Base-by-base conservation (phyloP, 2,329 filamentous ascomycete species). In the Daldinia sp. region DNA sequence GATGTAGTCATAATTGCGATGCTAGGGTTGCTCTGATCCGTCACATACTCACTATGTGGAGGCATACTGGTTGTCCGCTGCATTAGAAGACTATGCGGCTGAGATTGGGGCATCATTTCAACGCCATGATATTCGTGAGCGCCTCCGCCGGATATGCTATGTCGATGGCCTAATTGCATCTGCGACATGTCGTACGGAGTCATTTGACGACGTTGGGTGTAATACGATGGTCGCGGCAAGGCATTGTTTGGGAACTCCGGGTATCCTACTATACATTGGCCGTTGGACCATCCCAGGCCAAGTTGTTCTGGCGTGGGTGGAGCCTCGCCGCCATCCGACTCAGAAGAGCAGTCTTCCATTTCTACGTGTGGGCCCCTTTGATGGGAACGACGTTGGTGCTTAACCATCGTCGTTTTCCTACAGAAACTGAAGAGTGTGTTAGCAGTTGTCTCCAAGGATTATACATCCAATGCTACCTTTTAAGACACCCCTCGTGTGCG, bases 401-500 rank as follows among this genome's bases (percentile, higher is more conserved):
- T 89, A 56, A 89, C 85, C 86, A 89, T 88, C 57, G 87, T 90
- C 4, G 88, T 90, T 75, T 91, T 91, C 56, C 89, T 83, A 76
- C 88, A 91, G 74, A 91, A 91, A 75, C 88, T 90, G 67, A 9
- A 21, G 19, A 21, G 17, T n/a, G 23, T 13, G 29, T 70, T 43
- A 68, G 60, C 29, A 13, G 23, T 52, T 51, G 47, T 60, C 61
- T 51, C 43, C 23, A 3, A 11, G 37, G 47, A 45, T 5, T 15
- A 11, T 27, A 23, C 27, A 27, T 60, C 23, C 45, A 8, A 47
- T 58, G 75, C 65, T 76, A 86, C 84, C 84, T 88, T 77, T 89
- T 90, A 32, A 83, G 74, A 72, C 87, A 90, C 29, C 85, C 85
- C 35, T 85, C 80, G 67, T 88, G 85, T 43, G 81, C 80, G 68